Conservation (phyloP, 345 rosid species). For the Lepidium sativum region DNA sequence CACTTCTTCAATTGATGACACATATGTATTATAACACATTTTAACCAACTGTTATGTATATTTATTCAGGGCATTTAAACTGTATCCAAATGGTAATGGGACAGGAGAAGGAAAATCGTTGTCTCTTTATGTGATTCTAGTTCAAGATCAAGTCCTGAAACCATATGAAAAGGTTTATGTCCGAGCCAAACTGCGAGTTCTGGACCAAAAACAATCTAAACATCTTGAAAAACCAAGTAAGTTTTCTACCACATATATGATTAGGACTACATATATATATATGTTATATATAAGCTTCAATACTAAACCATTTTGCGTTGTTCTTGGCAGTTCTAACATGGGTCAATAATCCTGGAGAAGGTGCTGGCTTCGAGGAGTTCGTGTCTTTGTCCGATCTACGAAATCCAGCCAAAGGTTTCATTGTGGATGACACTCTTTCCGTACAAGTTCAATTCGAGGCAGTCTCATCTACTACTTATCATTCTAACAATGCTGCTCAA, state of each 20-base stretch:
- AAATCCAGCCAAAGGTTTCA: constrained; percentile 1
- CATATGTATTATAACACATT: no score
- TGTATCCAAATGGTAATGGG: constrained; percentile 15
- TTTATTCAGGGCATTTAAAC: neutral
- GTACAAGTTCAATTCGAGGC: constrained; percentile 8
- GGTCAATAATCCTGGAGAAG: neutral
- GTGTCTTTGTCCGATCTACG: constrained; percentile 1
- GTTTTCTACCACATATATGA: neutral
- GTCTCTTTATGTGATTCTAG: neutral
- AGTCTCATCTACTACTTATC: neutral
- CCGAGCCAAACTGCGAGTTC: constrained; percentile 7
- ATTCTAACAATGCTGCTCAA: neutral
- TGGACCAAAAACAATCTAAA: neutral
- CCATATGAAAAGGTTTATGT: constrained; percentile 4
- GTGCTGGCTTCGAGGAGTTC: neutral
- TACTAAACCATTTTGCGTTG: neutral
- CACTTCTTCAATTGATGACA: no score
- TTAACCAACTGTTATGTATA: neutral
- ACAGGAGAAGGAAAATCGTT: constrained; percentile 1
- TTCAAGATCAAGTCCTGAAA: neutral
- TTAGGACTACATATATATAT: neutral
- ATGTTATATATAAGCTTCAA: neutral
- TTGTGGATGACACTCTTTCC: neutral
- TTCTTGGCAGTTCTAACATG: neutral
- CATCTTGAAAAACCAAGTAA: constrained; percentile 5